Evolutionary conservation across 768 basidiomycete genomes (phyloP), one percentile per base, ranked within the genome.

Genomic region (Naematelia aurantialba): DNA sequence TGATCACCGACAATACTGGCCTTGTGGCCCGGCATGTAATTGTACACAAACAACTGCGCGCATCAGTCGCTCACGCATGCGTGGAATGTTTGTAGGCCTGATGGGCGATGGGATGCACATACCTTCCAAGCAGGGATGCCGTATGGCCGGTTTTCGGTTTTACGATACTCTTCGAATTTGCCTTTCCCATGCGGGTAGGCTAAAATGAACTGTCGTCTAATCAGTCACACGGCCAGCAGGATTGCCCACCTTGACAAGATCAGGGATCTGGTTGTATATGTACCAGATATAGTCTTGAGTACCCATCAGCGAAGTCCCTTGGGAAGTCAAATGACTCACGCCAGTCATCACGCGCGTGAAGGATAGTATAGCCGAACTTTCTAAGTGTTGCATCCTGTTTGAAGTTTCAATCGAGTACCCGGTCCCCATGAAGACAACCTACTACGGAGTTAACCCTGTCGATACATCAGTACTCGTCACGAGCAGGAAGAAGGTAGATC

Each of bases 41-140:
- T 60, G 27, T 60, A 60, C 2, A 60, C 59, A 39, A 60, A 60
- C 47, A 55, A 55, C 59, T 60, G 30, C 22, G 34, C 34, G 17
- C 8, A 26, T 44, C 42, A n/a, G 22, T n/a, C n/a, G n/a, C n/a
- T n/a, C n/a, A n/a, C n/a, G n/a, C n/a, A n/a, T n/a, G n/a, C n/a
- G n/a, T n/a, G n/a, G n/a, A n/a, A n/a, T n/a, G n/a, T n/a, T n/a
- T n/a, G n/a, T n/a, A n/a, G n/a, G n/a, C n/a, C n/a, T n/a, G n/a
- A n/a, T n/a, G n/a, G n/a, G n/a, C 21, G 22, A 19, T 17, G 29
- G 22, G n/a, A n/a, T n/a, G n/a, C n/a, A 42, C 56, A 34, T 31
- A 62, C 56, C 56, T 57, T 56, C 60, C 60, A 62, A 2, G 60
- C 56, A 3, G 60, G 60, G 21, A 61, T 52, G 30, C 60, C 60